Conservation (phyloP, 495 filamentous ascomycete species). For the Tetracladium setigerum region DNA sequence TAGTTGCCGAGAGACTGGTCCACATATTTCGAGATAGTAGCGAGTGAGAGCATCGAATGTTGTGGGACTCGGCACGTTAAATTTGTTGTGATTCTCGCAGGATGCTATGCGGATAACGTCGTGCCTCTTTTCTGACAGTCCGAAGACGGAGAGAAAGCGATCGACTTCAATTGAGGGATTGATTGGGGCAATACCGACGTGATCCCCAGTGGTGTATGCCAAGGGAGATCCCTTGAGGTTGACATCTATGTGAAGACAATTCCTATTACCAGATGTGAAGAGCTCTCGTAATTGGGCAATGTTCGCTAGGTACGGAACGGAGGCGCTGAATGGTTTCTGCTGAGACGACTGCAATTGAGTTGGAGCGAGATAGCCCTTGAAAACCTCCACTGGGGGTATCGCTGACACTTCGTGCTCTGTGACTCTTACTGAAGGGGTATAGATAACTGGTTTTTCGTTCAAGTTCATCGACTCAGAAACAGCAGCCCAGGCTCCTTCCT, state of each 20-base stretch:
- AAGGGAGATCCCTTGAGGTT: constrained; percentile 6
- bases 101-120: constrained; percentile 1
- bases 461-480: too few species aligned
- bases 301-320: constrained; percentile 2
- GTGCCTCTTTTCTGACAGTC: neutral
- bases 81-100: neutral
- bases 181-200: constrained; percentile 12
- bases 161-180: constrained; percentile 13
- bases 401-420: too few species aligned
- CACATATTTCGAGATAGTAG: constrained; percentile 17
- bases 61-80: constrained; percentile 11
- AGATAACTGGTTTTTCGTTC: too few species aligned
- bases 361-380: too few species aligned
- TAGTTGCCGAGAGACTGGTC: constrained; percentile 7
- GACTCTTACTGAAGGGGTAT: too few species aligned
- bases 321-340: too few species aligned
- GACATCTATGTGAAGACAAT: constrained; percentile 16
- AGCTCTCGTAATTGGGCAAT: constrained; percentile 6
- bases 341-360: too few species aligned
- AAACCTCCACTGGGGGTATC: too few species aligned
- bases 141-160: constrained; percentile 2
- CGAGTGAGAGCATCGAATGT: constrained; percentile 6
- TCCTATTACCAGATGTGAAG: neutral
- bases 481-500: constrained; percentile 4
- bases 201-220: constrained; percentile 19